Evolutionary conservation across 345 rosid species (phyloP), one percentile per base, ranked within the genome.

Genomic region (Schrenkiella parvula): DNA sequence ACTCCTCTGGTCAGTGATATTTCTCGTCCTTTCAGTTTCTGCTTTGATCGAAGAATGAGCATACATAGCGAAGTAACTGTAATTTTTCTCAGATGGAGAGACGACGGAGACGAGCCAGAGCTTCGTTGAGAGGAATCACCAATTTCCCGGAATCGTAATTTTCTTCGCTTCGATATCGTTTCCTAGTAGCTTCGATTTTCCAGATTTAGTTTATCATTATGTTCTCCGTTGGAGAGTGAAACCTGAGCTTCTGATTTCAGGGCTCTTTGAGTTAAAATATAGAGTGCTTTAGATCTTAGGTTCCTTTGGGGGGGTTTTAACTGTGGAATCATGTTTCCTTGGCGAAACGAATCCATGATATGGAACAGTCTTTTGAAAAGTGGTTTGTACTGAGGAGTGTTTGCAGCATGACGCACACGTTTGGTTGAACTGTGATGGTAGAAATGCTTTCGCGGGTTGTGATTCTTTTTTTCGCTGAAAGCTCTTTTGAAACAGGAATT

Each of bases 71-170:
- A 43, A 64, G 56, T 57, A 38, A 12, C 17, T 51, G 21, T 78
- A n/a, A 5, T 1, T 4, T 7, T 61, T 17, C 15, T 66, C 66
- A 81, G 92, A 79, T 48, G 90, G 77, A 71, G 85, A 77, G 72
- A 67, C 71, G 38, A 50, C 81, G 54, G 84, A 83, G 54, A 42
- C 81, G 48, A 66, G 72, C 34, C 81, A 88, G 77, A 87, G 68
- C 82, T 88, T 79, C 78, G 90, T 79, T 48, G 95, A 95, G 86
- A 86, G 99, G 79, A 84, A 21, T 59, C 97, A 95, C 81, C 86
- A 68, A 60, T 95, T 95, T 80, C 92, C 92, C 23, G 95, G 85
- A 81, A 85, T 85, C 84, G 99, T 91, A 70, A 34, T 3, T 19
- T 25, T 38, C 15, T 54, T 66, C n/a, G 10, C 46, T 34, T n/a